Base-by-base conservation (phyloP, 768 basidiomycete species). In the Strobilomyces confusus region DNA sequence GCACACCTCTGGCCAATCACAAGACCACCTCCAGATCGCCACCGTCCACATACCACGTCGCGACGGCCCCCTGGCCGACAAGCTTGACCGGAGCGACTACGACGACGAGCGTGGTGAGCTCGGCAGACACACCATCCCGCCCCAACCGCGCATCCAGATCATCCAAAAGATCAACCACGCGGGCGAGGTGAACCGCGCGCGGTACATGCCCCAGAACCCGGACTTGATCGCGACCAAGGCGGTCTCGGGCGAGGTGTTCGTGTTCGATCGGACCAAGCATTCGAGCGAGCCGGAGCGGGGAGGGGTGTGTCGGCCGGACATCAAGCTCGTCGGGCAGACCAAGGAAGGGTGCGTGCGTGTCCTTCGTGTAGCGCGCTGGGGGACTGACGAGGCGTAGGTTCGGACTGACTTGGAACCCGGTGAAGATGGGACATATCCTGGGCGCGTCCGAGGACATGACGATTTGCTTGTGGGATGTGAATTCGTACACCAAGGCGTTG, bases 151-250 rank as follows among this genome's bases (percentile, higher is more conserved):
- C 23, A 86, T 98, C 57, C 87, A 89, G 63, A 83, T 95, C 70
- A 89, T 86, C 30, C 97, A 99, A 69, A 85, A 82, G 60, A 98
- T 99, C 74, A 95, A 94, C 69, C 97, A 99, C 70, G 80, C 80
- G 5, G 92, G 93, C 38, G 97, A 99, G 69, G 92, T 98, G 65
- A 99, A 99, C 72, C 78, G 94, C 41, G 97, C 97, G 55, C 84
- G 97, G 48, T 99, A 98, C 70, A 98, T 98, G 95, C 97, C 97
- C 7, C 95, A 98, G 72, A 99, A 98, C 65, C 91, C 94, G 2
- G 92, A 98, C 72, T 72, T 99, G 60, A 89, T 99, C 59, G 97
- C 97, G 14, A 98, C 95, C 12, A 98, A 98, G 70, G 79, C 94
- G 20, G 81, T 93, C 9, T 84, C 82, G 7, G 97, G 95, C 14